Evolutionary conservation across 2,329 filamentous ascomycete species (phyloP).

Genomic region (Pseudogymnoascus sp.): DNA sequence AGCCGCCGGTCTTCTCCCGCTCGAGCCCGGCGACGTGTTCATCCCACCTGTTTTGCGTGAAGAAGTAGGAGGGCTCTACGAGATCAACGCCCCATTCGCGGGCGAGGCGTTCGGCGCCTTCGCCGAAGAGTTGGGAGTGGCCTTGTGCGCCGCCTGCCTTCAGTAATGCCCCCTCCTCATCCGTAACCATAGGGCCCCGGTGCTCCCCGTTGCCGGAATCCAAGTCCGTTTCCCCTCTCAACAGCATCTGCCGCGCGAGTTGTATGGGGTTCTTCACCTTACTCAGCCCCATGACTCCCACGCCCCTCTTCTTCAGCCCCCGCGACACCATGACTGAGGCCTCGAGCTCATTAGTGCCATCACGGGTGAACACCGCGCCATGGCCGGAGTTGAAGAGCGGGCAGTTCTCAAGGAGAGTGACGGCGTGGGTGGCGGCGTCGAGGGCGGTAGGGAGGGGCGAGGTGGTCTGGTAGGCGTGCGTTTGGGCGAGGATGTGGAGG

Average conservation of each 20-base stretch:
- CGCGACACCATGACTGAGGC: conserved; percentile 77
- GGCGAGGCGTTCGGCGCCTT: conserved; percentile 61
- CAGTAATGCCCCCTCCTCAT: not conserved
- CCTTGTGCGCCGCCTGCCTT: conserved; percentile 41
- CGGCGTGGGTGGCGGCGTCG: conserved; percentile 66
- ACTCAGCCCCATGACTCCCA: conserved; percentile 64
- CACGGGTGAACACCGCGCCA: conserved; percentile 78
- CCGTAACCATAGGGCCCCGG: conserved; percentile 22
- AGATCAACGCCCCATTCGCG: conserved; percentile 59
- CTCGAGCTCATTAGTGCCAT: conserved; percentile 78
- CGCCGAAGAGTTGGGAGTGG: conserved; percentile 62
- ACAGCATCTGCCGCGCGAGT: conserved; percentile 61
- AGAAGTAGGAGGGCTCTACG: conserved; percentile 66
- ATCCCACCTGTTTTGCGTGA: conserved; percentile 68
- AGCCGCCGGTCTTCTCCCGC: conserved; percentile 35
- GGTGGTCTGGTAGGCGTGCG: conserved; percentile 31
- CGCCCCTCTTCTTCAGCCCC: conserved; percentile 64
- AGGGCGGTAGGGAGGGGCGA: conserved; percentile 44
- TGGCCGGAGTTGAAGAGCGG: conserved; percentile 76
- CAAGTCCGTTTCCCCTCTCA: conserved; percentile 55
- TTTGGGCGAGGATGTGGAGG: conserved; percentile 47
- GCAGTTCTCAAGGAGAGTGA: conserved; percentile 67
- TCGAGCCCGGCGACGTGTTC: conserved; percentile 57
- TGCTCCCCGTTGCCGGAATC: conserved; percentile 33
- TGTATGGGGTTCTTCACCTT: conserved; percentile 73